Base-by-base conservation (phyloP, 345 rosid species). In the Eucalyptus marginata region DNA sequence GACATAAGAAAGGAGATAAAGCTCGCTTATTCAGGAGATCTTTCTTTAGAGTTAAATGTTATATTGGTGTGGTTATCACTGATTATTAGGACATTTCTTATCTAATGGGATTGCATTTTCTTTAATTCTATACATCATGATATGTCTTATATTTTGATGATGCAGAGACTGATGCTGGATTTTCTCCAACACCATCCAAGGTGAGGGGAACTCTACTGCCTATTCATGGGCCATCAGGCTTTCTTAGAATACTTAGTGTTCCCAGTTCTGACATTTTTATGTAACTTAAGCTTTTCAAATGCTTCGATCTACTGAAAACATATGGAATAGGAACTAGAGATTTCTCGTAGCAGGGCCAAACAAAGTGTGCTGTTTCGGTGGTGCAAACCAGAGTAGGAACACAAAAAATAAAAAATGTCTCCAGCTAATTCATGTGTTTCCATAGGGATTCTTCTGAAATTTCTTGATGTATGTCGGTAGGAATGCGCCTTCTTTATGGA, bases 111-210 rank as follows among this genome's bases (percentile, higher is more conserved):
- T 49, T 49, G 49, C 62, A 44, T 40, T 76, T 64, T 13, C 40
- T 68, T 68, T 22, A 16, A 68, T 68, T 68, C 43, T 33, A 4
- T 68, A 68, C 80, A 68, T 71, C 81, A 71, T 33, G 46, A 71
- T 10, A 33, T 71, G 81, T 71, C 44, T 68, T 12, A 33, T 43
- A 71, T 33, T 71, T 71, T 71, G 44, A 71, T 71, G 81, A 71
- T 91, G 92, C 94, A 95, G 98, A 96, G n/a, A 92, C 94, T 87
- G 99, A 96, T 94, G 97, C 95, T 50, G 99, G 97, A 49, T 96
- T 95, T 87, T 94, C 89, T 91, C 98, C 98, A 44, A 94, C 95
- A 27, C 94, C 94, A 58, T 93, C 95, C 50, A 96, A 96, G 94
- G 97, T 94, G 92, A 89, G 90, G 87, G 62, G 68, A 50, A 16